These are phyloP conservation scores for Nepenthes mirabilis DNA, from an alignment of 148 eudicot genomes.

Conservation along the genomic window DNA sequence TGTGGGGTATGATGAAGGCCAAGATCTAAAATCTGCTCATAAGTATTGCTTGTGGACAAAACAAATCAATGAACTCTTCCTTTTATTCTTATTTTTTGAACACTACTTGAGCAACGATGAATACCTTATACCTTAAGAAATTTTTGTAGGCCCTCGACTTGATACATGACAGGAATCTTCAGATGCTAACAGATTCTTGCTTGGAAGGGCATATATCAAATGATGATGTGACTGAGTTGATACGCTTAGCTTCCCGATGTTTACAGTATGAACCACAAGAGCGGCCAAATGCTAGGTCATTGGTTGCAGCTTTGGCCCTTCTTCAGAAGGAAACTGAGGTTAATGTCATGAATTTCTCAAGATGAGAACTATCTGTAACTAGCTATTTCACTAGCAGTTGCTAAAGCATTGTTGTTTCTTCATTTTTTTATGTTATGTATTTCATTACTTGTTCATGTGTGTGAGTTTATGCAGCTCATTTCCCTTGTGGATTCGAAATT, in stretches of 20 bases:
- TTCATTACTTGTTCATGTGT: no score
- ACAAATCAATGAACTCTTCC: no score
- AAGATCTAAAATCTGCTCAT: no score
- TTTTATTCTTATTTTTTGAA: neutral
- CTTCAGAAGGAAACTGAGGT: constrained; percentile 68
- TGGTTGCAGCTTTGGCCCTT: constrained; percentile 44
- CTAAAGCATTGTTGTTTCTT: no score
- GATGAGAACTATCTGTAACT: no score
- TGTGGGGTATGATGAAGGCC: no score
- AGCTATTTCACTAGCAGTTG: no score
- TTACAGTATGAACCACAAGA: constrained; percentile 60
- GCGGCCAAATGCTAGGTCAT: constrained; percentile 48
- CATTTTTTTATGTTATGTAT: no score
- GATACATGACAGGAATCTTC: constrained; percentile 58
- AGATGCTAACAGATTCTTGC: constrained; percentile 58
- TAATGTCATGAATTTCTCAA: constrained; percentile 3
- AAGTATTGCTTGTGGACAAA: no score
- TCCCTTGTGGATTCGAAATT: no score
- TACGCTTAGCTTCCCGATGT: constrained; percentile 59
- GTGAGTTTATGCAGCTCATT: no score
- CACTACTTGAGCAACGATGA: no score
- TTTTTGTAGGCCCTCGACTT: constrained; percentile 47
- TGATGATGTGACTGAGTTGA: constrained; percentile 54
- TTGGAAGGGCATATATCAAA: constrained; percentile 52
- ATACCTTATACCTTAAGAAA: constrained; percentile 4